Percentiles rank a stretch among this genome's conserved stretches.
phyloP scores from a whole-genome alignment of 2,329 filamentous ascomycete species.

The Botrytis tulipae region DNA sequence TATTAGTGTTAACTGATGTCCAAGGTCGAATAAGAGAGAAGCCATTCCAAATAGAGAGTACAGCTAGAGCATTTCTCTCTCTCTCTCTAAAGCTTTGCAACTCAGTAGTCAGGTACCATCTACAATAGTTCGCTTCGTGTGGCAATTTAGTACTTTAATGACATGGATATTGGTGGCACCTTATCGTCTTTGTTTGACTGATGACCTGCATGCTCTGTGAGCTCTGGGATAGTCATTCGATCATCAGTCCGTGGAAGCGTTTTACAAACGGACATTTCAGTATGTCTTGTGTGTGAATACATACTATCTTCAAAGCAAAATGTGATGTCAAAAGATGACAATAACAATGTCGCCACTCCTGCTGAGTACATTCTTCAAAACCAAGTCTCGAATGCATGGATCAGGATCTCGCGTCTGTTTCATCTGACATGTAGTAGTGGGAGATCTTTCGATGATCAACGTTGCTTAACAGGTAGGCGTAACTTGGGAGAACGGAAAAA shows the following conservation, averaged over 20 bases:
- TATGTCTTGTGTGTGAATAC: not conserved
- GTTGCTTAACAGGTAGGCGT: not conserved
- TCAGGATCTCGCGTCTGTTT: not conserved
- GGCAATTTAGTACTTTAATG: not conserved
- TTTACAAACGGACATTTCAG: conserved; percentile 1
- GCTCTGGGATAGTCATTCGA: not conserved
- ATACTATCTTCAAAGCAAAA: too few species aligned
- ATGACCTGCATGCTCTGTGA: not conserved
- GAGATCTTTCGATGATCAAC: not conserved
- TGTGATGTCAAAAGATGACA: not conserved
- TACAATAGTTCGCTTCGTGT: not conserved
- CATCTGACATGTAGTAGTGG: not conserved
- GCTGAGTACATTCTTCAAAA: not conserved
- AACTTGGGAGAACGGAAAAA: not conserved
- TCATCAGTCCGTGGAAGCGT: not conserved
- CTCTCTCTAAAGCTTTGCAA: not conserved
- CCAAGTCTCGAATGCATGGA: not conserved
- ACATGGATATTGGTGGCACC: not conserved
- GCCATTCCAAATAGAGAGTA: not conserved
- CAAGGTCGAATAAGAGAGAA: not conserved
- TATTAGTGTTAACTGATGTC: not conserved
- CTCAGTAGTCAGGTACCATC: not conserved
- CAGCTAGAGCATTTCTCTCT: too few species aligned
- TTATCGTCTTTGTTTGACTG: not conserved
- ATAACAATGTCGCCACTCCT: not conserved